phyloP scores from a whole-genome alignment of 2,329 filamentous ascomycete species.

The Aspergillus sp. region DNA sequence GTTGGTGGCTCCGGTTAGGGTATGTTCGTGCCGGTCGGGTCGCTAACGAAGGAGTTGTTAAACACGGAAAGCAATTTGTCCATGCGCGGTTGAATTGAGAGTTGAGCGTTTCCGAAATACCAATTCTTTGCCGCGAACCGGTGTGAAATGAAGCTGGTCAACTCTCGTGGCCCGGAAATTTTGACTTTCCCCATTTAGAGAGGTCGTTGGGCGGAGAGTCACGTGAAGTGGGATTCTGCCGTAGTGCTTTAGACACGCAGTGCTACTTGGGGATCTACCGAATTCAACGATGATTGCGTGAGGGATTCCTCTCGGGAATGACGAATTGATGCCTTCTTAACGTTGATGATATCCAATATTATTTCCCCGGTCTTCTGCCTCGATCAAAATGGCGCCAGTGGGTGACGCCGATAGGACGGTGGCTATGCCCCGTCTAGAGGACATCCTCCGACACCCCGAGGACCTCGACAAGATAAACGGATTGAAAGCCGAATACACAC shows the following conservation, averaged over 20 bases:
- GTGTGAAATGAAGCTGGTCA: not conserved
- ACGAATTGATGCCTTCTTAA: not conserved
- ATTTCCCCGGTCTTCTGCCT: not conserved
- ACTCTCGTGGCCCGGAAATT: slow-evolving; percentile 13
- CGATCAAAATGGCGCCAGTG: slow-evolving; percentile 34
- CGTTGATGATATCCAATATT: not conserved
- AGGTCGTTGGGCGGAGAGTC: slow-evolving; percentile 29
- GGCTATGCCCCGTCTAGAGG: slow-evolving; percentile 74
- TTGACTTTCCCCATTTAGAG: slow-evolving; percentile 17
- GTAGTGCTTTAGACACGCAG: not conserved
- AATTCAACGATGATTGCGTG: slow-evolving; percentile 1
- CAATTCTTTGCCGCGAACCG: not conserved
- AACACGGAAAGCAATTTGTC: not conserved
- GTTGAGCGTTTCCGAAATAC: not conserved
- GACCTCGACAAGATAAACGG: slow-evolving; percentile 93
- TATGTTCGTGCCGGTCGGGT: not conserved
- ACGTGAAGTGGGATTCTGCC: slow-evolving; percentile 27
- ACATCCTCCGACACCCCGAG: slow-evolving; percentile 91
- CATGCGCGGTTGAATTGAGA: not conserved
- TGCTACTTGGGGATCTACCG: not conserved
- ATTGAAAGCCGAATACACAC: slow-evolving; percentile 86
- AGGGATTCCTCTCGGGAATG: not conserved
- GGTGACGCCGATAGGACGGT: slow-evolving; percentile 57
- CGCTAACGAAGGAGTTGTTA: not conserved
- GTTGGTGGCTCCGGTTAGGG: not conserved